Conservation (phyloP, 2,329 filamentous ascomycete genomes). For the Pseudopyrenochaeta lycopersici region DNA sequence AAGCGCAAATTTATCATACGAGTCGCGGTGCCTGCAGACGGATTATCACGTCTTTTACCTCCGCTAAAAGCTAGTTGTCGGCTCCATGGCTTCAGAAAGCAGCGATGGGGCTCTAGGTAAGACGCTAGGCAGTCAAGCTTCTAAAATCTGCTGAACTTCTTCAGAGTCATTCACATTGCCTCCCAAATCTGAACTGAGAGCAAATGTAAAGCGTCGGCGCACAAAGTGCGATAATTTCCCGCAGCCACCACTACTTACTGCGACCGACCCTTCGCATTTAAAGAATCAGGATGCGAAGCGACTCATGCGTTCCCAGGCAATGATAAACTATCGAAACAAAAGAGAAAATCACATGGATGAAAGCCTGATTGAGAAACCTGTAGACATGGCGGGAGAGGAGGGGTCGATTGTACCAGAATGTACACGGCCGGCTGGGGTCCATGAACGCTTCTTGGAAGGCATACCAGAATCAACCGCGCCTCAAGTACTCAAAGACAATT, state of each 20-base stretch:
- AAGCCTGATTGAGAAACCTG: background rate
- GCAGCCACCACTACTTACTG: slow-evolving; percentile 42
- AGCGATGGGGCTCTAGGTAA: background rate
- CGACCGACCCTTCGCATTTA: slow-evolving; percentile 43
- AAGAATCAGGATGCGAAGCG: slow-evolving; percentile 35
- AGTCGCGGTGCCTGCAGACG: too few relatives aligned
- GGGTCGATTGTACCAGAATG: background rate
- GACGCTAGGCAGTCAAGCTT: background rate
- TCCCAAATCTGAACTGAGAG: background rate
- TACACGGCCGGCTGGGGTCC: background rate
- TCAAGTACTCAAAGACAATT: slow-evolving; percentile 1
- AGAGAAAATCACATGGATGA: slow-evolving; percentile 8
- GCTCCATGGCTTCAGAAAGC: background rate
- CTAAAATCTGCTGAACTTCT: background rate
- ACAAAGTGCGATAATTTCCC: slow-evolving; percentile 36
- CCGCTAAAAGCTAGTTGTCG: background rate
- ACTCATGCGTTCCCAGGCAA: slow-evolving; percentile 45
- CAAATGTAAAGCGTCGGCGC: slow-evolving; percentile 19
- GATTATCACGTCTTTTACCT: background rate
- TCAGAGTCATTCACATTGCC: background rate
- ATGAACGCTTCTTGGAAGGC: too few relatives aligned
- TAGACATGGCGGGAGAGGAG: background rate
- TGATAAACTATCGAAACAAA: slow-evolving; percentile 41
- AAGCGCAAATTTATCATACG: too few relatives aligned
- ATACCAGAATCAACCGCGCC: background rate